Percentiles rank a stretch among this genome's conserved stretches.
These are phyloP conservation scores for Vitis rupestris DNA, from an alignment of 164 flowering plant species.

Conservation along the genomic window DNA sequence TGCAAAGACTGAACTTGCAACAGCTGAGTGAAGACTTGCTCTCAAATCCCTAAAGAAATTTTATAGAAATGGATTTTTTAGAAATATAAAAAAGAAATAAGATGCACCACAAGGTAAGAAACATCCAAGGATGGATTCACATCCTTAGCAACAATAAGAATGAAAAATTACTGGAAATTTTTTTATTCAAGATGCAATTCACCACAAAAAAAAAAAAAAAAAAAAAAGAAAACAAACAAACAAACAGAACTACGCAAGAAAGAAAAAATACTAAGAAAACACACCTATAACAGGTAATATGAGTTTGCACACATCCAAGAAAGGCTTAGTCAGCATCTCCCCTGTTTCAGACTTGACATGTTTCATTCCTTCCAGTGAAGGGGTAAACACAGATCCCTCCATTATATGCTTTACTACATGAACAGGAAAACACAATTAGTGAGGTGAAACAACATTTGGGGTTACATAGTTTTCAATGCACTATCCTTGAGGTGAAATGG, in stretches of 20 bases:
- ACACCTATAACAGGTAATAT: constrained; percentile 82
- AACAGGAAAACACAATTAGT: neutral
- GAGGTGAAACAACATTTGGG: neutral
- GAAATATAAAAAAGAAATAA: too few species aligned
- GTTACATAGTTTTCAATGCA: neutral
- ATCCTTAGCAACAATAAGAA: too few species aligned
- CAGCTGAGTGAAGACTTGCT: too few species aligned
- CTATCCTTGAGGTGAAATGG: too few species aligned
- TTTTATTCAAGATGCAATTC: neutral
- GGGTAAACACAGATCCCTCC: constrained; percentile 73
- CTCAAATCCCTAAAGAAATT: too few species aligned
- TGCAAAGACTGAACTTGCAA: too few species aligned
- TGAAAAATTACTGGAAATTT: too few species aligned
- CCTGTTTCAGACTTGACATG: constrained; percentile 66
- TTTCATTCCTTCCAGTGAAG: constrained; percentile 72
- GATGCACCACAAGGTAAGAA: too few species aligned
- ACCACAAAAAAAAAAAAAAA: neutral
- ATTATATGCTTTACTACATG: constrained; percentile 36
- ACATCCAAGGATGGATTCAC: too few species aligned
- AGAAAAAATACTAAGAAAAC: neutral
- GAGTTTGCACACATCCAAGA: constrained; percentile 83
- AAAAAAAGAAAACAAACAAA: neutral
- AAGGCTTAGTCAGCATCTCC: constrained; percentile 76
- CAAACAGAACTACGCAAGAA: too few species aligned
- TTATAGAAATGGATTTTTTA: too few species aligned